Evolutionary conservation across 2,329 filamentous ascomycete species (phyloP).

Genomic region (Diaporthe sp.): DNA sequence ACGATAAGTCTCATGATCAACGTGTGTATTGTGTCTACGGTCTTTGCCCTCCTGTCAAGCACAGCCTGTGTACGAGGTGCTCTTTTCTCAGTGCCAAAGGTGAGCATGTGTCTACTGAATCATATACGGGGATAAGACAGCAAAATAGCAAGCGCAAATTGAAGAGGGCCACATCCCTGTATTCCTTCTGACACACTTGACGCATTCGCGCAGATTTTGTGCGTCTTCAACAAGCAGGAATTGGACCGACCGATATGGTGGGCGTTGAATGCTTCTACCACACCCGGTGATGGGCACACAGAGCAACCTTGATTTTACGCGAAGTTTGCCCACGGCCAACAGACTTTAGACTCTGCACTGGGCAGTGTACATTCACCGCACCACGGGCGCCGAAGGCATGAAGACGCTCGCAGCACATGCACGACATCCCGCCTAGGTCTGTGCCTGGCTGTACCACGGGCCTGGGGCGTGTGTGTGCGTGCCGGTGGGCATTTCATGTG

Average conservation of each 20-base stretch:
- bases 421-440: conserved; percentile 1
- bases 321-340: neutral
- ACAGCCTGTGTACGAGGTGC: neutral
- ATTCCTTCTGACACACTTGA: too few relatives aligned
- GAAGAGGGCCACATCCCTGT: neutral
- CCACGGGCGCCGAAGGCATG: neutral
- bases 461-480: neutral
- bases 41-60: neutral
- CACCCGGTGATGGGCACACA: neutral
- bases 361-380: neutral
- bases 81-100: neutral
- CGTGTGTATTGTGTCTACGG: neutral
- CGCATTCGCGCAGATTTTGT: neutral
- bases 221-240: neutral
- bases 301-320: neutral
- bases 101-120: neutral
- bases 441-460: neutral
- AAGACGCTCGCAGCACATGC: neutral
- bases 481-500: neutral
- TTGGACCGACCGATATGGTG: neutral
- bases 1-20: neutral
- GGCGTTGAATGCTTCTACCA: neutral
- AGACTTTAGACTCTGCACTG: neutral
- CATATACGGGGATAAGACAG: neutral
- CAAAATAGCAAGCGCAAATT: neutral